phyloP scores from a whole-genome alignment of 495 filamentous ascomycete species.

The Aeminium ludgeri region DNA sequence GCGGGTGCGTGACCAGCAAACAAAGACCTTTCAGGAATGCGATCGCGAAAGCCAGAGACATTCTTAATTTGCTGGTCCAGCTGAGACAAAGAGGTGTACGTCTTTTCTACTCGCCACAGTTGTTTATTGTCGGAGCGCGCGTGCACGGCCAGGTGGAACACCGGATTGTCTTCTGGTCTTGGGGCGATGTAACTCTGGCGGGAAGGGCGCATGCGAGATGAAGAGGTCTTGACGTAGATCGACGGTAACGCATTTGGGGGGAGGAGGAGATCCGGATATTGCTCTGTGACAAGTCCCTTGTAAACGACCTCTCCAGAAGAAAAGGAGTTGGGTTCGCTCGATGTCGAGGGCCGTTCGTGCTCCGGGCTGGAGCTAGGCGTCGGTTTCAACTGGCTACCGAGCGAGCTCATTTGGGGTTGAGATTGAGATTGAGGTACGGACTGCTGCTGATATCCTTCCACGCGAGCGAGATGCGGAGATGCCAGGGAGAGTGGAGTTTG shows the following conservation, averaged over 20 bases:
- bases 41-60: slow-evolving; percentile 45
- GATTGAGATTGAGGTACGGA: background rate
- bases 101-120: slow-evolving; percentile 88
- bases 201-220: slow-evolving; percentile 84
- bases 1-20: slow-evolving; percentile 90
- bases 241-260: slow-evolving; percentile 84
- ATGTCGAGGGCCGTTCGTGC: slow-evolving; percentile 7
- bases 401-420: slow-evolving; percentile 7
- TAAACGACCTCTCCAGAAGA: slow-evolving; percentile 31
- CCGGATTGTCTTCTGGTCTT: slow-evolving; percentile 56
- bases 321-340: slow-evolving; percentile 9
- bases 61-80: slow-evolving; percentile 68
- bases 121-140: slow-evolving; percentile 62
- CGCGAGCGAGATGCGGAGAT: slow-evolving; percentile 27
- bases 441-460: slow-evolving; percentile 17
- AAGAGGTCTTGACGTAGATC: slow-evolving; percentile 70
- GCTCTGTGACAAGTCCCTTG: slow-evolving; percentile 57
- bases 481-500: slow-evolving; percentile 43
- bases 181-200: slow-evolving; percentile 63
- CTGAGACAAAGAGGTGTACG: slow-evolving; percentile 59
- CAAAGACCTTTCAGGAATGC: slow-evolving; percentile 64
- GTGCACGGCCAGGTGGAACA: slow-evolving; percentile 78
- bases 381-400: slow-evolving; percentile 6
- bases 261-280: slow-evolving; percentile 66
- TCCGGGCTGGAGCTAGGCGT: slow-evolving; percentile 12